Evolutionary conservation across 192 early-diverging fungal genomes (phyloP).

Genomic region (Backusella circina): DNA sequence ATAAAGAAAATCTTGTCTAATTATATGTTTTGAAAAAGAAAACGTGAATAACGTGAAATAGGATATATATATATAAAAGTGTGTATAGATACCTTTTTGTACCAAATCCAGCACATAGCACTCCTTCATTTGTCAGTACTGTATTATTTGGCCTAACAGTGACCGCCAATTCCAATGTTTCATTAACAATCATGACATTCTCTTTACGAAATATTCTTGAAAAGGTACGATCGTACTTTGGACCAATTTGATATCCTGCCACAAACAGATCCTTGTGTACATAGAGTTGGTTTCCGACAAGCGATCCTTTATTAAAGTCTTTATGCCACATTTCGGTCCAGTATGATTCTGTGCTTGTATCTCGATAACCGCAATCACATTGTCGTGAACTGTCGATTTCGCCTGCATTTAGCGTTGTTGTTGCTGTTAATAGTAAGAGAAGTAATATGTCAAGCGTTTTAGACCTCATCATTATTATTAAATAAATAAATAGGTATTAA

Average conservation of each 20-base stretch:
- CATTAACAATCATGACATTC: slow-evolving; percentile 9
- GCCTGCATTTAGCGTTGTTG: not conserved
- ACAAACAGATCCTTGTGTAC: not conserved
- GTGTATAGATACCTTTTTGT: slow-evolving; percentile 15
- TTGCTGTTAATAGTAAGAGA: not conserved
- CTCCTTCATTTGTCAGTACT: not conserved
- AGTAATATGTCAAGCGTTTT: not conserved
- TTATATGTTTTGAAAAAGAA: not conserved
- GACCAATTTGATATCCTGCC: not conserved
- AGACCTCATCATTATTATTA: not conserved
- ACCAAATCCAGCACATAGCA: slow-evolving; percentile 8
- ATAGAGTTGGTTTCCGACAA: not conserved
- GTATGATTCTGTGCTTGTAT: not conserved
- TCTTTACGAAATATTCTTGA: slow-evolving; percentile 2
- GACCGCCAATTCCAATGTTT: slow-evolving; percentile 2
- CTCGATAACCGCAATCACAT: slow-evolving; percentile 21
- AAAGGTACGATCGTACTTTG: not conserved
- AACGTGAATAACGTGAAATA: not conserved
- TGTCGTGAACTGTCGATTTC: not conserved
- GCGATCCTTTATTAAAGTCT: not conserved
- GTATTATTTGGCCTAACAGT: slow-evolving; percentile 1
- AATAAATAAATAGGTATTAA: not conserved
- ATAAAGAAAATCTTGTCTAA: slow-evolving; percentile 17
- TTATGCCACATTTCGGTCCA: slow-evolving; percentile 19
- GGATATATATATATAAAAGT: too few species aligned